Base-by-base conservation (phyloP, 805 yeast species). In the Candida manassasensis region DNA sequence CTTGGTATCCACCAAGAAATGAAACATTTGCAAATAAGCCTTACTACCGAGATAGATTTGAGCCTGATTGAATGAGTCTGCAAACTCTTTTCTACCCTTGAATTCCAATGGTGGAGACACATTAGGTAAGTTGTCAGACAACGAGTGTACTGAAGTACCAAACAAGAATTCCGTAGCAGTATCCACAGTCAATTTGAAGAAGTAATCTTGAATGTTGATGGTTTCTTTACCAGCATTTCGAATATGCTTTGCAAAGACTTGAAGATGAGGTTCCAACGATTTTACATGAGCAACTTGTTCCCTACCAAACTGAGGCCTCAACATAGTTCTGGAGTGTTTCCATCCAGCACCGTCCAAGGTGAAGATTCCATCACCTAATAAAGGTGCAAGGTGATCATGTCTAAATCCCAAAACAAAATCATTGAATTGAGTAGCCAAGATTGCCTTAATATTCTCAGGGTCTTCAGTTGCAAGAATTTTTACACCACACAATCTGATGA, bases 81-180 rank as follows among this genome's bases (percentile, higher is more conserved):
- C 35, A 31, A 48, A 48, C n/a, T 37, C 45, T 16, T 25, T 29
- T 27, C 38, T 52, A 10, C 58, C 55, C n/a, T 48, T 57, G 32
- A 55, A 48, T 26, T 50, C 52, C 3, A 41, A 37, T 21, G 55
- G 47, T 3, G 45, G 40, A 16, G 32, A 34, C 13, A 25, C 29
- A 8, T 54, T 58, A 21, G 57, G 49, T 4, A 47, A 38, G 14
- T 22, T 46, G 27, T 55, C 59, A 26, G 39, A 38, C 18, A 61
- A 51, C 6, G 58, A 41, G 19, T 43, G 48, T 17, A 56, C 58
- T 17, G 60, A 47, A 38, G 61, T 60, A 13, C 70, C 71, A 44
- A 65, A 62, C 35, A 65, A 50, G 42, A 65, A 62, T 41, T 63
- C 69, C 6, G 67, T 50, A 6, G 69, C 57, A 19, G 69, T 54